A percentile compares a stretch with the other conserved stretches of the same genome.
Evolutionary conservation across 306 rosid species (phyloP).

Genomic region (Cicer arietinum): DNA sequence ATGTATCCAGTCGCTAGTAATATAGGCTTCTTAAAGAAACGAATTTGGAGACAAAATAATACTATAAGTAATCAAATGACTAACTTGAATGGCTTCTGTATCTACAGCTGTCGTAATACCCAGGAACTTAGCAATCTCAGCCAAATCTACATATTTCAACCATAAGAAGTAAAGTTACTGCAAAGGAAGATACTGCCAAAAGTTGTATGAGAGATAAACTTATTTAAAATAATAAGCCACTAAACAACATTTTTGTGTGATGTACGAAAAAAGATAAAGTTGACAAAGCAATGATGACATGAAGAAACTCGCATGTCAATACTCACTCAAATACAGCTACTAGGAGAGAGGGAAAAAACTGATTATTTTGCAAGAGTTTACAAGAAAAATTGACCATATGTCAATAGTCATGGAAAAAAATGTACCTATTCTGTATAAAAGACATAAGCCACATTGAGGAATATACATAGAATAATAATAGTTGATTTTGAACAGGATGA

Average conservation of each 20-base stretch:
- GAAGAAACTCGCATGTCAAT: conserved; percentile 20
- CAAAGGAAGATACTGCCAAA: conserved; percentile 20
- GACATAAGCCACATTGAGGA: background rate
- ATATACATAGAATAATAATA: conserved; percentile 1
- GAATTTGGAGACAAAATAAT: background rate
- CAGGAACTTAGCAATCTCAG: conserved; percentile 90
- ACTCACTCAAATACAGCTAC: conserved; percentile 21
- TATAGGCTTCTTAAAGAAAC: conserved; percentile 8
- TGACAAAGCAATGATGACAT: conserved; percentile 1
- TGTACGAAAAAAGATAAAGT: conserved; percentile 17
- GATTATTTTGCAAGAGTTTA: conserved; percentile 5
- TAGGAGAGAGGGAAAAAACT: background rate
- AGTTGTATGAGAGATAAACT: conserved; percentile 8
- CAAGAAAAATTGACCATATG: background rate
- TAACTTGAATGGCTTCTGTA: conserved; percentile 89
- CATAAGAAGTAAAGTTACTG: conserved; percentile 28
- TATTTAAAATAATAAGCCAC: conserved; percentile 4
- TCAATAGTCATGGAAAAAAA: conserved; percentile 11
- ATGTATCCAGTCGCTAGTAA: conserved; percentile 17
- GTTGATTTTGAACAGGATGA: conserved; percentile 29
- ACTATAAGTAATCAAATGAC: conserved; percentile 42
- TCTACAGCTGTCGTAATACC: conserved; percentile 77
- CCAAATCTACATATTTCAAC: conserved; percentile 70
- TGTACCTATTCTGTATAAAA: conserved; percentile 8
- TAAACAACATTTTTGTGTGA: background rate